Conservation (phyloP, 2,329 filamentous ascomycete genomes). For the Trichoderma sp. region DNA sequence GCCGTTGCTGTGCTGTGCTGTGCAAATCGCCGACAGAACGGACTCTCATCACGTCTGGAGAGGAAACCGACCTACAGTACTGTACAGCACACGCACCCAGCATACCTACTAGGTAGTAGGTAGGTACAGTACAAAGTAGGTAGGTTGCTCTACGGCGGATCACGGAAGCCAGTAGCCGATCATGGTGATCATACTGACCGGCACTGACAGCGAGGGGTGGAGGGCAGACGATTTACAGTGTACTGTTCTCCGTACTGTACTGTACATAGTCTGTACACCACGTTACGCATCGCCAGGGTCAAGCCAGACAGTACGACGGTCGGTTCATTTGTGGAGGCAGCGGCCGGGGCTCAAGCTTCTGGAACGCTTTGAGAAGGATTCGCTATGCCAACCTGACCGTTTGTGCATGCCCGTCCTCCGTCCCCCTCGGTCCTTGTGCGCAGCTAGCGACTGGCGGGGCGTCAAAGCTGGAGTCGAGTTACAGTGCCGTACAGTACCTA, state of each 20-base stretch:
- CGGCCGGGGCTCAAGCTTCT: slow-evolving; percentile 11
- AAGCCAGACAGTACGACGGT: neutral
- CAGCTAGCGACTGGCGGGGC: slow-evolving; percentile 3
- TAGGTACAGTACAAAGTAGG: too few species aligned
- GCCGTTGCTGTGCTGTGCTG: neutral
- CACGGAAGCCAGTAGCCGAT: slow-evolving; percentile 21
- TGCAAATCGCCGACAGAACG: neutral
- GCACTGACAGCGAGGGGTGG: slow-evolving; percentile 11
- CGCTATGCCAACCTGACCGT: neutral
- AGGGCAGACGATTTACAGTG: neutral
- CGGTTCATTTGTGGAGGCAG: neutral
- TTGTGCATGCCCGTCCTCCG: slow-evolving; percentile 1
- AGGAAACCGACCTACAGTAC: too few species aligned
- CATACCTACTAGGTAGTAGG: too few species aligned
- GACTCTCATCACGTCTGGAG: neutral
- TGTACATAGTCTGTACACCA: neutral
- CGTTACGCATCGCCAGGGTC: neutral
- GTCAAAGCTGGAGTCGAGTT: slow-evolving; percentile 15
- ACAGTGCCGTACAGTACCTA: too few species aligned
- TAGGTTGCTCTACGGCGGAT: slow-evolving; percentile 13
- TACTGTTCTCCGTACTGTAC: too few species aligned
- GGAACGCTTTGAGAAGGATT: slow-evolving; percentile 19
- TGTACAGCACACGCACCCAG: too few species aligned
- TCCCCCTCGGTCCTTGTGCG: neutral
- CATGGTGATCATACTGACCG: slow-evolving; percentile 18